Evolutionary conservation across 306 rosid genomes (phyloP).

Genomic region (Ceratonia siliqua): DNA sequence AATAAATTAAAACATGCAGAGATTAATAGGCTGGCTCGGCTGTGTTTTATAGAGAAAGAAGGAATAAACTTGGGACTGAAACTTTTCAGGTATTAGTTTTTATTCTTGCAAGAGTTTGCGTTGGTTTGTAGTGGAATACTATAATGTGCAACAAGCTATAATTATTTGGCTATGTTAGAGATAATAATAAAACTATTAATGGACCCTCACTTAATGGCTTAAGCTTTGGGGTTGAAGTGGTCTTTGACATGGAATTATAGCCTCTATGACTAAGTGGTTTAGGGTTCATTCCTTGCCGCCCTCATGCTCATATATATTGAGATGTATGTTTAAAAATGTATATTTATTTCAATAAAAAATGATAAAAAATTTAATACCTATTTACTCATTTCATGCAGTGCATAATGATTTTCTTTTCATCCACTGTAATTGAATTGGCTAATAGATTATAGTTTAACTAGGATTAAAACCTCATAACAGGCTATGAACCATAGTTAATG

Average conservation of each 20-base stretch:
- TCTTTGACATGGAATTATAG: no score
- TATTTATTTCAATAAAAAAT: neutral
- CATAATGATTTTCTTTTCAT: neutral
- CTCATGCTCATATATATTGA: neutral
- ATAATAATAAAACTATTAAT: no score
- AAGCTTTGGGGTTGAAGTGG: no score
- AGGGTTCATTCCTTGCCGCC: no score
- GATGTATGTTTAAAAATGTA: neutral
- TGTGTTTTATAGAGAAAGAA: neutral
- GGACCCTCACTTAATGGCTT: no score
- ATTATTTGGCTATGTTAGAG: neutral
- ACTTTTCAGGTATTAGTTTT: no score
- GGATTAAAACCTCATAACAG: slow-evolving; percentile 63
- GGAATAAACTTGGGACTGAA: neutral
- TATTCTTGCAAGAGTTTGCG: neutral
- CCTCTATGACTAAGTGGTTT: no score
- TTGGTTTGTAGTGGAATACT: neutral
- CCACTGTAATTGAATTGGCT: slow-evolving; percentile 7
- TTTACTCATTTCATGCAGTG: neutral
- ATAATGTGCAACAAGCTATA: neutral
- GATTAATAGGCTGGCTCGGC: neutral
- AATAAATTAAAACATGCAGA: neutral
- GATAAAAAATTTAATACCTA: neutral
- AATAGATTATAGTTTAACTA: slow-evolving; percentile 44
- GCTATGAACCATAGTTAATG: slow-evolving; percentile 64